Percentiles rank a stretch among this genome's conserved stretches.
Conservation (phyloP, 1,284 basidiomycete genomes). For the Anthracocystis panici-leucophaei region DNA sequence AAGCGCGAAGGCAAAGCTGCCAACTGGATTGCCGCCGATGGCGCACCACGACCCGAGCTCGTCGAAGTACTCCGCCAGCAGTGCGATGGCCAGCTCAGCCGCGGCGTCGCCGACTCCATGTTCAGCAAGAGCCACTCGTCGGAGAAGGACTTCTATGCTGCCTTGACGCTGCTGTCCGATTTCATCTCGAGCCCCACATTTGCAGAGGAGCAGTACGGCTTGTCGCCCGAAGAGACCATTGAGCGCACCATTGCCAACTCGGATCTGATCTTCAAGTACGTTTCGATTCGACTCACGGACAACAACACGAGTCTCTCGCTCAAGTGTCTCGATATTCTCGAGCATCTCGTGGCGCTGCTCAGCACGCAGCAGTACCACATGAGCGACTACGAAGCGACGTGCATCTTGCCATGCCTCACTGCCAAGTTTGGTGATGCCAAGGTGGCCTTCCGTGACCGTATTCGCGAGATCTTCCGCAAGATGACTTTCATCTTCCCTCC, state of each 20-base stretch:
- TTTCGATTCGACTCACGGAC: constrained; percentile 88
- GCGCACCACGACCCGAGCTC: constrained; percentile 84
- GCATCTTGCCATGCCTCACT: constrained; percentile 90
- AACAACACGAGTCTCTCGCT: constrained; percentile 91
- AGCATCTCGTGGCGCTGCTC: constrained; percentile 81
- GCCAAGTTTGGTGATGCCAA: constrained; percentile 79
- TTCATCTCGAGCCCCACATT: constrained; percentile 76
- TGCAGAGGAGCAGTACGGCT: constrained; percentile 76
- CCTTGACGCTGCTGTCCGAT: constrained; percentile 80
- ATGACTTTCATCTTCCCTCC: constrained; percentile 77
- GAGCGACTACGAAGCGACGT: constrained; percentile 85
- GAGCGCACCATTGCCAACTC: constrained; percentile 87
- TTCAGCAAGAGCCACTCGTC: constrained; percentile 93
- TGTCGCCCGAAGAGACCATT: constrained; percentile 75
- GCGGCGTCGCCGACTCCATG: constrained; percentile 81
- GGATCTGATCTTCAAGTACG: constrained; percentile 93
- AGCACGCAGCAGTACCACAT: constrained; percentile 82
- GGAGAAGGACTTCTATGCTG: constrained; percentile 89
- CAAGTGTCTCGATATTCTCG: constrained; percentile 89
- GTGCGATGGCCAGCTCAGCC: constrained; percentile 86
- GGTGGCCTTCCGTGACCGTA: constrained; percentile 70
- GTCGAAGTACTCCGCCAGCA: constrained; percentile 87
- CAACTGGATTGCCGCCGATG: constrained; percentile 76
- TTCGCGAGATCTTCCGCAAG: constrained; percentile 71
- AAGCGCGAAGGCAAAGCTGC: constrained; percentile 78